phyloP scores from a whole-genome alignment of 768 basidiomycete genomes.

The Cyclocybe cylindracea region DNA sequence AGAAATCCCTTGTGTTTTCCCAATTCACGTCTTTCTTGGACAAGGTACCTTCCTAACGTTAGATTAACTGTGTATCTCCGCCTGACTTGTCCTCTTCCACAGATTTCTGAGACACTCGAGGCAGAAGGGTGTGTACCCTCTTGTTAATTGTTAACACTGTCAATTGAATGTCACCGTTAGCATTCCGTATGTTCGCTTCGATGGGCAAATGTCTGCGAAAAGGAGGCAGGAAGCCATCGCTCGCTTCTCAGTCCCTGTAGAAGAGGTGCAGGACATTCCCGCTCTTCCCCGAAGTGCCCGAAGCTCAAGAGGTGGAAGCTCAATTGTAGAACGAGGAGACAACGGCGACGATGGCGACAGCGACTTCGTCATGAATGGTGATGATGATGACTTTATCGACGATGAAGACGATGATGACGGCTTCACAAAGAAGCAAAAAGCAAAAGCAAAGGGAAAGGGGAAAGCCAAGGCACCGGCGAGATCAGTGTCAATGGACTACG shows the following conservation, averaged over 20 bases:
- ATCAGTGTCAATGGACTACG: neutral
- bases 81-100: neutral
- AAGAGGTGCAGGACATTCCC: slow-evolving; percentile 19
- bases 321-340: slow-evolving; percentile 3
- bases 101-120: slow-evolving; percentile 74
- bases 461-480: slow-evolving; percentile 23
- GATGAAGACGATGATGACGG: slow-evolving; percentile 29
- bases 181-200: slow-evolving; percentile 79
- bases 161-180: slow-evolving; percentile 32
- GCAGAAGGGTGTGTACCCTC: slow-evolving; percentile 52
- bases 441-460: slow-evolving; percentile 37
- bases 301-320: neutral
- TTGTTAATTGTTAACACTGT: neutral
- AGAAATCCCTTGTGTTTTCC: slow-evolving; percentile 87
- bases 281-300: slow-evolving; percentile 5
- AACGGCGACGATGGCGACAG: slow-evolving; percentile 32
- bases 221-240: slow-evolving; percentile 77
- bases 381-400: slow-evolving; percentile 32
- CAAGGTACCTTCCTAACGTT: slow-evolving; percentile 46
- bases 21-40: slow-evolving; percentile 88
- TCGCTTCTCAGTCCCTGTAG: slow-evolving; percentile 70
- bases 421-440: slow-evolving; percentile 14
- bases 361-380: slow-evolving; percentile 33
- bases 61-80: neutral
- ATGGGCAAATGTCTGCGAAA: slow-evolving; percentile 83